Base-by-base conservation (phyloP, 202 grass and related monocot genomes). In the Brachypodium distachyon region DNA sequence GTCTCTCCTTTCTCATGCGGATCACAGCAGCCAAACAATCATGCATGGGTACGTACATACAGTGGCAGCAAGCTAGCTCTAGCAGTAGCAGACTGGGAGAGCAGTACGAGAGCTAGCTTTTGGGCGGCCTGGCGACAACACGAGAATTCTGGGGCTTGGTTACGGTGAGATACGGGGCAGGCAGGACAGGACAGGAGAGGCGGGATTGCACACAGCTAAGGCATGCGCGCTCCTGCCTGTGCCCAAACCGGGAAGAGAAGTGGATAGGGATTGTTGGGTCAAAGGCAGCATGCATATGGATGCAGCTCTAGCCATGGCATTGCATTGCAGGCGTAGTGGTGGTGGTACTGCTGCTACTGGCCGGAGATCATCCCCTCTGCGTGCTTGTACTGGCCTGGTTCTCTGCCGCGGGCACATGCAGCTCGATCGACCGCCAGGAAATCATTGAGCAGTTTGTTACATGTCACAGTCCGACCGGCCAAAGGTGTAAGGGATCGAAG, bases 381-480 rank as follows among this genome's bases (percentile, higher is more conserved):
- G 71, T 84, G 86, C 68, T 56, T 67, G 74, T 63, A 77, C 57
- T n/a, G n/a, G n/a, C n/a, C n/a, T n/a, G n/a, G 41, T 33, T 4
- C 78, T 81, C 74, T 73, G 81, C 40, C 48, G 44, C 77, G 70
- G 86, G 78, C 84, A 86, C 83, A 91, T 90, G 84, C 87, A 81
- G 84, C 74, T 23, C 73, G 36, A 66, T 80, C 83, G 42, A 78
- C 74, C 83, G 78, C 86, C 74, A 55, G 25, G 70, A 85, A 90
- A 96, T 96, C 84, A 92, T 96, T 83, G 87, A 90, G 87, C 84
- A 74, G 89, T 89, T 84, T 87, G 93, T 96, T 96, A 96, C 81
- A 89, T 90, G 92, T 92, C 92, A 85, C 86, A 78, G 80, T 90
- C 93, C 77, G 83, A 23, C 70, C 63, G 37, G 39, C 77, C 70